These are phyloP conservation scores for Gonium pectorale DNA, from an alignment of 139 green algal genomes.

Conservation along the genomic window DNA sequence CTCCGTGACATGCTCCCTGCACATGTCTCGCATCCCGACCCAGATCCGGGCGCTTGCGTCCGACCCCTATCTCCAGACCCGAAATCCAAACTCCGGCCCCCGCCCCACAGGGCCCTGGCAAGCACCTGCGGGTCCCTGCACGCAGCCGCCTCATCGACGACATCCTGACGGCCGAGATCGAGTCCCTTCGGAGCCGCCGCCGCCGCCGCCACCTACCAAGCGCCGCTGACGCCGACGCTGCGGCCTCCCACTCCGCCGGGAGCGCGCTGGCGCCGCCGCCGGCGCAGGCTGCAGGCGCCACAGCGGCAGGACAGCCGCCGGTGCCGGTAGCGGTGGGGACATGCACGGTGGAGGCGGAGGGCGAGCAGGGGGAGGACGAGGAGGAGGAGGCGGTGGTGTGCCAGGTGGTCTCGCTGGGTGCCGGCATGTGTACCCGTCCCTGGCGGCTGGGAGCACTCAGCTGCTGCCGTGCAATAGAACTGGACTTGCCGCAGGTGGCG, in stretches of 20 bases:
- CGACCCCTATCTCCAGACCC: not conserved
- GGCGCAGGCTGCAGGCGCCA: too few relatives aligned
- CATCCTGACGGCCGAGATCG: constrained; percentile 28
- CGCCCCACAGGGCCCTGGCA: constrained; percentile 49
- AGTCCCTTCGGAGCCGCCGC: too few relatives aligned
- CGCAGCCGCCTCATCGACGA: constrained; percentile 61
- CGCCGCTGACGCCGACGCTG: too few relatives aligned
- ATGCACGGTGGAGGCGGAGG: too few relatives aligned
- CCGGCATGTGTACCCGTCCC: constrained; percentile 61
- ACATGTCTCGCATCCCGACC: too few relatives aligned
- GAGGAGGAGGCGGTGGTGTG: not conserved
- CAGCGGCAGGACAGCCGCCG: too few relatives aligned
- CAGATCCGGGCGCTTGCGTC: too few relatives aligned
- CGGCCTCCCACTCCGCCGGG: too few relatives aligned
- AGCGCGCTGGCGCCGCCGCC: too few relatives aligned
- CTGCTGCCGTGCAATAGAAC: constrained; percentile 28
- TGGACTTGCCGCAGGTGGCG: constrained; percentile 50
- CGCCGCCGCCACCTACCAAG: too few relatives aligned
- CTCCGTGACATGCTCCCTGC: too few relatives aligned
- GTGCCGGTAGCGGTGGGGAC: too few relatives aligned
- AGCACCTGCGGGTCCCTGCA: constrained; percentile 58
- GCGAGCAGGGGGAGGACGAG: not conserved
- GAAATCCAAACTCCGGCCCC: not conserved
- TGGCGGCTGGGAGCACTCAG: constrained; percentile 52
- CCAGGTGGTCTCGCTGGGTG: constrained; percentile 62